Base-by-base conservation (phyloP, 2,329 filamentous ascomycete genomes). In the Leptographium lundbergii region DNA sequence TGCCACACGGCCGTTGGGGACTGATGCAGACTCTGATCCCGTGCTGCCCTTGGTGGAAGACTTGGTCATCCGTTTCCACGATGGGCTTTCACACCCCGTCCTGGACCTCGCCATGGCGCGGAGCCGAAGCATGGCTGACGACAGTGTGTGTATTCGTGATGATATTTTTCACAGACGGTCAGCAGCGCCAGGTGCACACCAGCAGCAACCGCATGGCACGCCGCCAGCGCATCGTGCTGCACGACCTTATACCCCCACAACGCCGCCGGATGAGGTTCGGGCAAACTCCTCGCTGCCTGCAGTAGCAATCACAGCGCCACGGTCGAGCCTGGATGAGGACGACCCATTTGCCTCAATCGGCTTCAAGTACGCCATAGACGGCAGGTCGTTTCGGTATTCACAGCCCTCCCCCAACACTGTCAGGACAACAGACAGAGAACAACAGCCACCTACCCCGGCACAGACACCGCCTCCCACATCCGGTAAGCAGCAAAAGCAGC, bases 41-140 rank as follows among this genome's bases (percentile, higher is more conserved):
- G 73, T 82, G 0, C 70, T 86, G 25, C 75, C 78, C 0, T 68
- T 81, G 50, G 65, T 73, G 0, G 83, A 86, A 64, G 79, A 86
- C 61, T 66, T 84, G 1, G 73, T 84, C 2, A 71, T 86, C 27
- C 73, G 80, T 53, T 75, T 85, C 59, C 77, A 74, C 17, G 73
- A 75, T 10, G 74, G 75, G 2, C 67, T 69, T 1, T 66, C 67
- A 0, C 73, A 80, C 60, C 61, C 67, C 2, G 65, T 77, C 0
- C 67, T 84, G 1, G 74, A 77, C 25, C 72, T 72, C 1, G 72
- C 78, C 19, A 70, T 84, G 36, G 68, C 71, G 32, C 73, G 75
- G 1, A 79, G 81, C 62, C 72, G 71, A 60, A 56, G 57, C 13
- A 25, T 52, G 5, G 60, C 65, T 9, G 61, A 60, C 19, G 1